Conservation (phyloP, 1,284 basidiomycete genomes). For the Flammula alnicola region DNA sequence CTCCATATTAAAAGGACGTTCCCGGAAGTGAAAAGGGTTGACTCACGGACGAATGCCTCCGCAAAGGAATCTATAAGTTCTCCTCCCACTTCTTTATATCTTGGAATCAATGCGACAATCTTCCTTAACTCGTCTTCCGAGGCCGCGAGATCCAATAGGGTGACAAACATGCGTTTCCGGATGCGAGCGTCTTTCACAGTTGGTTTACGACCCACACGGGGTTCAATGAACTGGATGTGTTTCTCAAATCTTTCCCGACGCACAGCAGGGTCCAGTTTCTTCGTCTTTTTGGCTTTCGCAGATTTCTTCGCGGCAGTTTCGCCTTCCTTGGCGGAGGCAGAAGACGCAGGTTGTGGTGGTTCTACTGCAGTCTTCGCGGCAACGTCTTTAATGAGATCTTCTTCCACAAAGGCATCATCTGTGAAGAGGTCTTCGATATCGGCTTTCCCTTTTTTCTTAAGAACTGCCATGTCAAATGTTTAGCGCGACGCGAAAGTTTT, state of each 20-base stretch:
- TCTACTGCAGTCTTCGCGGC: conserved; percentile 7
- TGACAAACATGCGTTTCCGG: conserved; percentile 45
- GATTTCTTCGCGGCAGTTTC: conserved; percentile 2
- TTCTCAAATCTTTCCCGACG: conserved; percentile 15
- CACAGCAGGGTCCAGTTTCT: conserved; percentile 9
- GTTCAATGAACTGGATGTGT: conserved; percentile 30
- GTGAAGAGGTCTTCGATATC: conserved; percentile 30
- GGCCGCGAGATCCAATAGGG: conserved; percentile 52
- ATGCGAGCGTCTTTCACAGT: conserved; percentile 30
- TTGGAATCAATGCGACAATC: conserved; percentile 48
- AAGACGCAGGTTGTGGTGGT: neutral
- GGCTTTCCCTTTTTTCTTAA: conserved; percentile 31
- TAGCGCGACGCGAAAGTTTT: too few relatives aligned
- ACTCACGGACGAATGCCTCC: conserved; percentile 57
- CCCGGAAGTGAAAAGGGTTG: neutral
- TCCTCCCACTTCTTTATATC: conserved; percentile 49
- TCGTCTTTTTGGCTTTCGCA: conserved; percentile 2
- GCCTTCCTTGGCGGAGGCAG: neutral
- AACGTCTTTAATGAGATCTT: conserved; percentile 24
- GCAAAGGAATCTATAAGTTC: conserved; percentile 42
- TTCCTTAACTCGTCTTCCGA: conserved; percentile 49
- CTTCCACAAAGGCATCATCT: conserved; percentile 25
- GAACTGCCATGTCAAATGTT: conserved; percentile 16
- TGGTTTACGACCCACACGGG: conserved; percentile 33
- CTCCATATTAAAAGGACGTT: neutral